Base-by-base conservation (phyloP, 2,329 filamentous ascomycete species). In the Triangularia verruculosa region DNA sequence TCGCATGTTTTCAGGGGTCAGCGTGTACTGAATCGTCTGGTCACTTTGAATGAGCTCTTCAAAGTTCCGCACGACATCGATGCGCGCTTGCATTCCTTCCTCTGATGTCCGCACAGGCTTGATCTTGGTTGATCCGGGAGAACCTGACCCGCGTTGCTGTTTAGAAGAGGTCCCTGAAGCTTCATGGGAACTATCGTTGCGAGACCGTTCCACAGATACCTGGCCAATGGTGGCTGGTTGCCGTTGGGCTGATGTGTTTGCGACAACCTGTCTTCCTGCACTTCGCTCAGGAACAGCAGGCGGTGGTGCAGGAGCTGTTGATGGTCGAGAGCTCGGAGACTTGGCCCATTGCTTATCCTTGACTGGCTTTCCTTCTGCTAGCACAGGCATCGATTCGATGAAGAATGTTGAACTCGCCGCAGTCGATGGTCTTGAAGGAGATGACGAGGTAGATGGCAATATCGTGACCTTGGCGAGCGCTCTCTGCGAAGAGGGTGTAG, bases 21-120 rank as follows among this genome's bases (percentile, higher is more conserved):
- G 80, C 1, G 91, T 94, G 74, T 90, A 94, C 70, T 91, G 91
- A 52, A 94, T 88, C 1, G 91, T 94, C 72, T 93, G 86, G 70
- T 92, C 89, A 74, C 91, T 93, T 62, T 91, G 86, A 66, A 95
- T 93, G 58, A 94, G 80, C 69, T 93, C 84, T 72, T 95, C 91
- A 71, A 95, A 89, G 69, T 90, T 87, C 55, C 84, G 86, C 9
- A 86, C 84, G 57, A 89, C 85, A 63, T 88, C 85, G 78, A 79
- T 62, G 72, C 80, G 17, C 73, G 72, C 24, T 75, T 75, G 68
- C 39, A 67, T 62, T 28, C 80, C 83, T 15, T 89, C 86, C 67
- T 89, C 86, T 0, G 86, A 88, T 3, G 79, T 83, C 43, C 84
- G 80, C 2, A 83, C 76, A 7, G 81, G 75, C 72, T 84, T 85